These are phyloP conservation scores for Pseudogymnoascus sp. DNA, from an alignment of 2,329 filamentous ascomycete species.

Conservation along the genomic window DNA sequence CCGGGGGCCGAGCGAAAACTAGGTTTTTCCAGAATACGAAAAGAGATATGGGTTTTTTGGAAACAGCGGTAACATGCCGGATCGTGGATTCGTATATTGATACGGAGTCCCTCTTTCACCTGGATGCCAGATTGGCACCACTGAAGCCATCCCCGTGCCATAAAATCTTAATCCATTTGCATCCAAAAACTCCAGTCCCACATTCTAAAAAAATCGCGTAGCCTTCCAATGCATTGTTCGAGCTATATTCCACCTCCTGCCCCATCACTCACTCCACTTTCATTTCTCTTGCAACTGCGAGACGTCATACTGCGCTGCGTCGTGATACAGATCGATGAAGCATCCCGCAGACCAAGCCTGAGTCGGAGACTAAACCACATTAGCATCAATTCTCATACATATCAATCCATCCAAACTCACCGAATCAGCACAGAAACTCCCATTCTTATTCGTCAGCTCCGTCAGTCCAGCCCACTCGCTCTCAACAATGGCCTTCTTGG, in stretches of 20 bases:
- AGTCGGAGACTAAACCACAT: slow-evolving; percentile 66
- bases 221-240: background rate
- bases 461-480: slow-evolving; percentile 85
- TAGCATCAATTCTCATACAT: slow-evolving; percentile 22
- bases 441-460: slow-evolving; percentile 87
- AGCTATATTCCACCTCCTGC: background rate
- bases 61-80: background rate
- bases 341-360: slow-evolving; percentile 96
- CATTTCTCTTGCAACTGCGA: slow-evolving; percentile 4
- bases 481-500: slow-evolving; percentile 74
- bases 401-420: slow-evolving; percentile 45
- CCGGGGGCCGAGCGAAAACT: background rate
- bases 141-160: background rate
- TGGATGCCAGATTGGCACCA: background rate
- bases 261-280: slow-evolving; percentile 1
- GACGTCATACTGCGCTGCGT: slow-evolving; percentile 50
- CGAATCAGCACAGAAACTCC: slow-evolving; percentile 78
- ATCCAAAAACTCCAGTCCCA: background rate
- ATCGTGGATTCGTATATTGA: background rate
- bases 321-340: slow-evolving; percentile 92
- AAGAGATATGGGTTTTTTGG: background rate
- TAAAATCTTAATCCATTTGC: background rate
- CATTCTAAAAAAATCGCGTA: background rate
- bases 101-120: background rate
- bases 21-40: background rate